These are phyloP conservation scores for Nissolia schottii DNA, from an alignment of 306 rosid species.

Conservation along the genomic window DNA sequence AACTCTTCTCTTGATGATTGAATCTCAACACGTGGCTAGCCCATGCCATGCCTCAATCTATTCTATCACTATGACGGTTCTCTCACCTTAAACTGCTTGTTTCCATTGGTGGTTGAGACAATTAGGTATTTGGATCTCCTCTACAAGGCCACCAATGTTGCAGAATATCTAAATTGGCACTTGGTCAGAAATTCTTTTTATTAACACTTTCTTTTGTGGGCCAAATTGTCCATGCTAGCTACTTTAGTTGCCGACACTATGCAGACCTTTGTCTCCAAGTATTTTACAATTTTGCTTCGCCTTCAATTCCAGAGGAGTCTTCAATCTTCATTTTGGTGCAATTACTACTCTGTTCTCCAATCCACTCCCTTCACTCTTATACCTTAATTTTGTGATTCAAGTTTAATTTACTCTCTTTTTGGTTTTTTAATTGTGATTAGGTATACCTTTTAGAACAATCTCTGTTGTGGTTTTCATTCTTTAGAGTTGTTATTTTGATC, in stretches of 20 bases:
- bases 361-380: neutral
- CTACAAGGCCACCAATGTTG: neutral
- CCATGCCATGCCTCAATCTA: conserved; percentile 5
- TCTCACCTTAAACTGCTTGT: neutral
- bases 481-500: neutral
- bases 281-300: neutral
- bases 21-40: neutral
- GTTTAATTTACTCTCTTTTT: neutral
- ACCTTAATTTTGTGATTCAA: neutral
- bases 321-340: neutral
- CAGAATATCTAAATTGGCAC: neutral
- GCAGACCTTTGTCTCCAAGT: neutral
- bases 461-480: neutral
- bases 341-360: neutral
- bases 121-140: neutral
- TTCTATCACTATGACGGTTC: neutral
- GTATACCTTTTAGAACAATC: neutral
- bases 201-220: neutral
- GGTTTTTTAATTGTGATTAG: neutral
- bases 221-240: neutral
- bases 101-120: neutral
- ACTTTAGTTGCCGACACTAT: neutral
- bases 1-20: neutral
- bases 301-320: neutral
- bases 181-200: neutral